phyloP scores from a whole-genome alignment of 2,329 filamentous ascomycete genomes.

The Trichoderma hamatum region DNA sequence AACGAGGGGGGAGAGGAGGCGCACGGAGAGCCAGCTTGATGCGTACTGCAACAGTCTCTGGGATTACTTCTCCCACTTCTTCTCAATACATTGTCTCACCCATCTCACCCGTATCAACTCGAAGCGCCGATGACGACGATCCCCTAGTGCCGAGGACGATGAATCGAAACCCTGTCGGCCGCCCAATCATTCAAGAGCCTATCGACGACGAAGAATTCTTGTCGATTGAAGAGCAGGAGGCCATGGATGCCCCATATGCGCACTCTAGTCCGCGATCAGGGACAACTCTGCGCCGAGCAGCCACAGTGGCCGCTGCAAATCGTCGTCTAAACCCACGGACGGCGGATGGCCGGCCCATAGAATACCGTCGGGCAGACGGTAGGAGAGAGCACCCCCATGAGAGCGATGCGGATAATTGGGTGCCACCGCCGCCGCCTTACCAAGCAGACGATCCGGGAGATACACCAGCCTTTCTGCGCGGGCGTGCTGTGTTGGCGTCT shows the following conservation, averaged over 20 bases:
- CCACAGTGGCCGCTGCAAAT: constrained; percentile 75
- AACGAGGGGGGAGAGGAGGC: constrained; percentile 48
- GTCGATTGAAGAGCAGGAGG: constrained; percentile 60
- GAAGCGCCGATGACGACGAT: constrained; percentile 47
- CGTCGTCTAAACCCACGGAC: constrained; percentile 66
- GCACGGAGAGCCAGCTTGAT: constrained; percentile 43
- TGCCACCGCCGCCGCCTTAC: constrained; percentile 82
- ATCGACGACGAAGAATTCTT: constrained; percentile 49
- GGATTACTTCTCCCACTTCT: constrained; percentile 29
- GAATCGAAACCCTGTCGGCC: constrained; percentile 35
- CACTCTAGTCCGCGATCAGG: constrained; percentile 72
- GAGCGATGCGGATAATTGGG: constrained; percentile 87
- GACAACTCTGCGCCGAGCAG: constrained; percentile 71
- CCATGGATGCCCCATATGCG: constrained; percentile 71
- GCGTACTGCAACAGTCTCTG: constrained; percentile 48
- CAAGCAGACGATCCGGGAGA: constrained; percentile 64
- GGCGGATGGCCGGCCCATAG: constrained; percentile 55
- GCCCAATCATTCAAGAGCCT: constrained; percentile 29
- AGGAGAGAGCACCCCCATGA: constrained; percentile 77
- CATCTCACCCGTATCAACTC: constrained; percentile 38
- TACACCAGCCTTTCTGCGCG: constrained; percentile 59
- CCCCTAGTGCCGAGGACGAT: constrained; percentile 57
- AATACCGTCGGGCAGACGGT: constrained; percentile 71
- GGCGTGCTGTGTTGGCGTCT: constrained; percentile 46
- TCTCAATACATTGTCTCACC: constrained; percentile 31